Evolutionary conservation across 2,329 filamentous ascomycete genomes (phyloP), one percentile per base, ranked within the genome.

Genomic region (Fusarium lyarnte): DNA sequence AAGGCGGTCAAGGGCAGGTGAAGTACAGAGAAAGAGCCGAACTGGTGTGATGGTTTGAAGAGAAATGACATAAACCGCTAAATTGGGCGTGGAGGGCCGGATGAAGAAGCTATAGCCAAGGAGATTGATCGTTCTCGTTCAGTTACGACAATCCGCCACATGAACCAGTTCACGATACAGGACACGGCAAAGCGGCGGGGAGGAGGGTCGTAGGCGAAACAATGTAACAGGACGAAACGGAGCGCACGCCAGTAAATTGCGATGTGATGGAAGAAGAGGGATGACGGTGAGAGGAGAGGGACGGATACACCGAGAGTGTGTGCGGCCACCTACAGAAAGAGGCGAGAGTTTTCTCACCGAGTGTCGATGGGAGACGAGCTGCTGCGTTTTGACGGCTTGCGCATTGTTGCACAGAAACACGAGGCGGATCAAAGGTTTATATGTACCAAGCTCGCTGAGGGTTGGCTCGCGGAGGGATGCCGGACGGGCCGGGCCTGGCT

Each of bases 401-500:
- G 47, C 52, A 55, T 43, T 57, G 43, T 60, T 38, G 54, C 29
- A 52, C 62, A 51, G 49, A 55, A 67, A 62, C 67, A 69, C 29
- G 29, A 51, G 55, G 71, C 63, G 52, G 66, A 62, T 49, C 42
- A 53, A 73, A 65, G 63, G 67, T 69, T 74, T 69, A 72, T 74
- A 73, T 74, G 55, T 43, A 58, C 55, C 41, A 54, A 54, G 42
- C 27, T 46, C 46, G 43, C 66, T 38, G 42, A 42, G 52, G 46
- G 31, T 58, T 58, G 55, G 61, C 29, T 47, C 63, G 54, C 54
- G 70, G 67, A 69, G 39, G 51, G 17, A 49, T 58, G 52, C 67
- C 58, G 70, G 66, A 49, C 71, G 71, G 71, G 63, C 70, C 71
- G 71, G 69, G 58, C 71, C 70, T 69, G 71, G 61, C 47, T 66